Evolutionary conservation across 108 stramenopile species (phyloP), one percentile per base, ranked within the genome.

Genomic region (Bacterosira constricta): DNA sequence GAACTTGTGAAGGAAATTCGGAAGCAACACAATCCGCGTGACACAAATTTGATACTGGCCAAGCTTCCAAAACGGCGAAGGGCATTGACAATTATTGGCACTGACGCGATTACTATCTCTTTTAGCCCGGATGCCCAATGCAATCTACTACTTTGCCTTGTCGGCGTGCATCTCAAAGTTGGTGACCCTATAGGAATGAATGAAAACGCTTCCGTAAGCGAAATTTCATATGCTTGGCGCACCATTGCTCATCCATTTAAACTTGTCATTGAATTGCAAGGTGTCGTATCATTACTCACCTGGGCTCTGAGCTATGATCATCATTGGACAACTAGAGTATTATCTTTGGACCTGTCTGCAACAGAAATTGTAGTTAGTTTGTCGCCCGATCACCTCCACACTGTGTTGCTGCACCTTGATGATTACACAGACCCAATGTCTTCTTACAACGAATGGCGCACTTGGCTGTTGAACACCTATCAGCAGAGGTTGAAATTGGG

Each of bases 271-370:
- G 75, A 80, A 21, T 42, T 75, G 21, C 56, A 61, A 54, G 80
- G 79, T 37, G 27, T 80, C 6, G 1, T 75, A 31, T 52, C 59
- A 18, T 49, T 80, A 44, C 34, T 69, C 0, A 46, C 62, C 7
- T 80, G 60, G 67, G 49, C 41, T n/a, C 31, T 75, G 13, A 75
- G 53, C 41, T 80, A 80, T 60, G 79, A 80, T 36, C 79, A 74
- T 37, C 25, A 69, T 44, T 80, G 67, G 61, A 20, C 30, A 12
- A 62, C 49, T 20, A 49, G 64, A 42, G 21, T 31, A 20, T 36
- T 80, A 18, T 50, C 36, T 30, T 27, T 75, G 6, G 20, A 69
- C 35, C 10, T 62, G 23, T 31, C 63, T 26, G 30, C 67, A 36
- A 47, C 79, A 12, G 46, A 75, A 45, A 27, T 62, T 27, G 25